Evolutionary conservation across 169 alveolate species (phyloP).

Genomic region (Toxoplasma gondii): DNA sequence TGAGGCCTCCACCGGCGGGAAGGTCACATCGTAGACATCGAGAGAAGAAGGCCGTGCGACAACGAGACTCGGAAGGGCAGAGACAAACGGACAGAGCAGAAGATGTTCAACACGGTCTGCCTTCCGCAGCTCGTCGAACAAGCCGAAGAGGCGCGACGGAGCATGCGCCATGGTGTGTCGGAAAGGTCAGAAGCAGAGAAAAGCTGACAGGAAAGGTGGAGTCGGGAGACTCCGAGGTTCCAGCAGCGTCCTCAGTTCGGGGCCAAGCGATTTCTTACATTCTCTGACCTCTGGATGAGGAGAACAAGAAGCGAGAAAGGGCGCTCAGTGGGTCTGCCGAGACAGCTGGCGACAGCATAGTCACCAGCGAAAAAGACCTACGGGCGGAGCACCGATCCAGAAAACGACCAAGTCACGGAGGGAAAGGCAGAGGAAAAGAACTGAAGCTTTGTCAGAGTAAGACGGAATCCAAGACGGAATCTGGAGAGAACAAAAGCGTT

Average conservation of each 20-base stretch:
- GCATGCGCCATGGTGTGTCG: not conserved
- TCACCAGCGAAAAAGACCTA: too few relatives aligned
- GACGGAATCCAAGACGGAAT: too few relatives aligned
- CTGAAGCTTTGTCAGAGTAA: too few relatives aligned
- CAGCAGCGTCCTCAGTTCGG: too few relatives aligned
- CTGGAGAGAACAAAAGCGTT: too few relatives aligned
- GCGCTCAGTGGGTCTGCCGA: too few relatives aligned
- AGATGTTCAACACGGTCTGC: slow-evolving; percentile 29
- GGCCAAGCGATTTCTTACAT: too few relatives aligned
- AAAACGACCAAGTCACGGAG: too few relatives aligned
- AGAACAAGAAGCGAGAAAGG: not conserved
- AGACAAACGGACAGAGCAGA: not conserved
- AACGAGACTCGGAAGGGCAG: slow-evolving; percentile 11
- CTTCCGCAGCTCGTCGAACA: slow-evolving; percentile 5
- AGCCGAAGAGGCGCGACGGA: not conserved
- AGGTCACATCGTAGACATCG: not conserved
- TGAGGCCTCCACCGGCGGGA: not conserved
- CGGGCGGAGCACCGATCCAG: too few relatives aligned
- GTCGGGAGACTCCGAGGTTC: not conserved
- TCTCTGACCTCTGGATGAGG: not conserved
- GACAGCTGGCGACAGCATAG: too few relatives aligned
- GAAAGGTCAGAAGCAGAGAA: not conserved
- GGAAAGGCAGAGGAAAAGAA: too few relatives aligned
- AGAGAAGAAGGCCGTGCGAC: not conserved
- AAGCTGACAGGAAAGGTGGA: not conserved